These are phyloP conservation scores for Hirschioporus abietinus DNA, from an alignment of 768 basidiomycete species.

Conservation along the genomic window DNA sequence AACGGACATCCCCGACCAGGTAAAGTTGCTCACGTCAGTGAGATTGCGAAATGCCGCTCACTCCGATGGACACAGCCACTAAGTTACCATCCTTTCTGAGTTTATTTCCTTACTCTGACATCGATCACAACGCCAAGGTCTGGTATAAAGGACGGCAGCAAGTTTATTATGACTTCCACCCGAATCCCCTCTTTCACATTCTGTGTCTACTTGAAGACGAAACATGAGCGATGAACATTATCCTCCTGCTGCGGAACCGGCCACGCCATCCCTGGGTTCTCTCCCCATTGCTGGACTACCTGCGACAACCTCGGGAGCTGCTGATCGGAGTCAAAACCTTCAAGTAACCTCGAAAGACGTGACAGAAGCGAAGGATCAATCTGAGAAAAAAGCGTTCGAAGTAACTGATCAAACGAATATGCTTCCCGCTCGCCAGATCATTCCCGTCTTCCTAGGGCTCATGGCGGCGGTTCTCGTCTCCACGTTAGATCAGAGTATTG, in stretches of 20 bases:
- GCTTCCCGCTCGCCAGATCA: slow-evolving; percentile 56
- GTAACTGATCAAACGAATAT: slow-evolving; percentile 76
- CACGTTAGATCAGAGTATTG: slow-evolving; percentile 64
- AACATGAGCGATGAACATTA: not conserved
- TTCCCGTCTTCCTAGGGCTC: slow-evolving; percentile 58
- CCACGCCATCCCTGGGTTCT: too few species aligned
- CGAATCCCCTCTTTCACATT: too few species aligned
- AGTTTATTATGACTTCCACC: too few species aligned
- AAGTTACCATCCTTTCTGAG: not conserved
- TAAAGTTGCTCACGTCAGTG: not conserved
- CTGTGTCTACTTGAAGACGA: not conserved
- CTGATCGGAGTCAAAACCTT: not conserved
- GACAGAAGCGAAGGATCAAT: not conserved
- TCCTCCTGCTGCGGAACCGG: too few species aligned
- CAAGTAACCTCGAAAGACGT: not conserved
- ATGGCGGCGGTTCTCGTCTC: slow-evolving; percentile 57
- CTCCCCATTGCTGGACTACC: too few species aligned
- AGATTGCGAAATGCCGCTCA: not conserved
- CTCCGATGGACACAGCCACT: not conserved
- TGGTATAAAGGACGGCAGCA: too few species aligned
- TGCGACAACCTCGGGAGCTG: too few species aligned
- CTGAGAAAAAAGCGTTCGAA: not conserved
- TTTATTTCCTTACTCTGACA: not conserved
- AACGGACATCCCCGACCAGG: not conserved
- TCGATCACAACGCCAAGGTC: too few species aligned